Percentiles rank a stretch among this genome's conserved stretches.
Evolutionary conservation across 2,329 filamentous ascomycete species (phyloP).

Genomic region (Ilyonectria mors-panacis): DNA sequence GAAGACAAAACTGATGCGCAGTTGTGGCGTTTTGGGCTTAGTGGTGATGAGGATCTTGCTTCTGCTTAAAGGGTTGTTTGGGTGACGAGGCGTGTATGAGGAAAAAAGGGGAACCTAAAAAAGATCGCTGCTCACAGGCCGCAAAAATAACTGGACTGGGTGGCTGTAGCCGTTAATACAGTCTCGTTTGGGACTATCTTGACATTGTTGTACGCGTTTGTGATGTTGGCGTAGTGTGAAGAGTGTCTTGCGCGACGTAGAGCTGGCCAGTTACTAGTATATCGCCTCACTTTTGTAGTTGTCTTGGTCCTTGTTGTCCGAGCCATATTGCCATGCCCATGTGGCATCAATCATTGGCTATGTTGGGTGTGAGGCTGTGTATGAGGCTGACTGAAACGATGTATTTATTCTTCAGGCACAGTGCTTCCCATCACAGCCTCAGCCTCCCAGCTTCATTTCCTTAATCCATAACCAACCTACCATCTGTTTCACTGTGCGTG

Average conservation of each 20-base stretch:
- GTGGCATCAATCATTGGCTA: neutral
- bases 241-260: neutral
- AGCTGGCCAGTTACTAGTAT: neutral
- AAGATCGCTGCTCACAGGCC: slow-evolving; percentile 14
- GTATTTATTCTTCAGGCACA: too few species aligned
- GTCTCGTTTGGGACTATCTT: slow-evolving; percentile 16
- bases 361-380: neutral
- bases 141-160: neutral
- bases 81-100: slow-evolving; percentile 15
- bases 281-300: neutral
- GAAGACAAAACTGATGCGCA: neutral
- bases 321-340: too few species aligned
- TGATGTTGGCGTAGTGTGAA: neutral
- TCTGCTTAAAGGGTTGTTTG: slow-evolving; percentile 14
- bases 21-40: neutral
- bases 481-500: neutral
- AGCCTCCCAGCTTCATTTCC: neutral
- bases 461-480: neutral
- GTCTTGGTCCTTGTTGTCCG: too few species aligned
- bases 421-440: neutral
- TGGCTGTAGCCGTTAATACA: slow-evolving; percentile 21
- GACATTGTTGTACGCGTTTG: neutral
- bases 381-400: neutral
- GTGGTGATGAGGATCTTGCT: slow-evolving; percentile 3
- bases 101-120: slow-evolving; percentile 7